Conservation (phyloP, 495 filamentous ascomycete species). For the Annulohypoxylon stygium region DNA sequence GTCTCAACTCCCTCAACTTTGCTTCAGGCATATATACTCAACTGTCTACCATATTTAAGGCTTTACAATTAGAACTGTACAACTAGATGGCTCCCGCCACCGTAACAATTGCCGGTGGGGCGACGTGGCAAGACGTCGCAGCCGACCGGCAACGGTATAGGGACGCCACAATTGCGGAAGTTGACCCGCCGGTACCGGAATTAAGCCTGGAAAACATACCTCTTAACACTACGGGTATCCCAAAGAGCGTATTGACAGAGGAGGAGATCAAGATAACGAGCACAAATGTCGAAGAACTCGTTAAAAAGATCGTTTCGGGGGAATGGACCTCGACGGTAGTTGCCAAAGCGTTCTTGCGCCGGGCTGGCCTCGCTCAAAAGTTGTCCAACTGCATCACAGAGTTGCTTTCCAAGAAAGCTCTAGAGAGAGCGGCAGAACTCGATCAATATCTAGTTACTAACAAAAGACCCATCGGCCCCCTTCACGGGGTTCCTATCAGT, state of each 20-base stretch:
- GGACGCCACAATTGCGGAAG: constrained; percentile 56
- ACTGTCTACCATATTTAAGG: not conserved
- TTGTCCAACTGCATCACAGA: constrained; percentile 72
- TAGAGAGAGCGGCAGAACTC: constrained; percentile 67
- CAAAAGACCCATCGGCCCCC: constrained; percentile 67
- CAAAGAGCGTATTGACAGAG: constrained; percentile 61
- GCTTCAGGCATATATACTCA: not conserved
- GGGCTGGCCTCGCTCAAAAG: constrained; percentile 59
- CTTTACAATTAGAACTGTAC: not conserved
- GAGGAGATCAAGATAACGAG: constrained; percentile 66
- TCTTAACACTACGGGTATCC: constrained; percentile 59
- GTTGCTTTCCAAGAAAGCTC: constrained; percentile 71
- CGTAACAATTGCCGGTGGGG: constrained; percentile 54
- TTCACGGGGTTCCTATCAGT: constrained; percentile 77
- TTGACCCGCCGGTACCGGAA: constrained; percentile 52
- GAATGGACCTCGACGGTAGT: constrained; percentile 60
- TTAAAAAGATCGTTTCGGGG: constrained; percentile 51
- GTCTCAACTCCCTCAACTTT: not conserved
- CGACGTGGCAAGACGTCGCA: constrained; percentile 64
- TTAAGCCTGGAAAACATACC: constrained; percentile 52
- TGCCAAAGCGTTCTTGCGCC: constrained; percentile 62
- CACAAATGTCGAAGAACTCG: constrained; percentile 61
- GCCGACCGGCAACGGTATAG: constrained; percentile 59
- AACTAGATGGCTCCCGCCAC: constrained; percentile 45
- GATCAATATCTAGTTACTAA: constrained; percentile 66